Evolutionary conservation across 1,284 basidiomycete genomes (phyloP).

Genomic region (Microbotryum silenes-acaulis): DNA sequence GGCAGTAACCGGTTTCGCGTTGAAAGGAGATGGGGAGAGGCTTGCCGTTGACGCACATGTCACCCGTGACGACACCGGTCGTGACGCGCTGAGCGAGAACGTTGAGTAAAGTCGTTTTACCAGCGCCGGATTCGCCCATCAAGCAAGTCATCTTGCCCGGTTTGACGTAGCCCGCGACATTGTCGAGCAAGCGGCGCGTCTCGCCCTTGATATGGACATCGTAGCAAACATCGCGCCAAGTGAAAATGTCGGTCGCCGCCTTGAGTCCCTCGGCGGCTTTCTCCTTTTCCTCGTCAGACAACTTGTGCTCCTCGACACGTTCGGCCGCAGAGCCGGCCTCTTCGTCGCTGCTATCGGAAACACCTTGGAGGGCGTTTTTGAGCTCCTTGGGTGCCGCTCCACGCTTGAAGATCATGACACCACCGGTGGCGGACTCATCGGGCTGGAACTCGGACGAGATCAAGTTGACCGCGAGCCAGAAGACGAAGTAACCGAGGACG

Average conservation of each 20-base stretch:
- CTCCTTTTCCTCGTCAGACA: slow-evolving; percentile 18
- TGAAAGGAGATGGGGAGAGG: slow-evolving; percentile 66
- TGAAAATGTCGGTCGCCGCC: slow-evolving; percentile 44
- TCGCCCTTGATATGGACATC: slow-evolving; percentile 53
- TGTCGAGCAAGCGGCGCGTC: slow-evolving; percentile 58
- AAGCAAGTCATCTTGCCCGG: slow-evolving; percentile 57
- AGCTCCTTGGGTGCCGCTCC: slow-evolving; percentile 26
- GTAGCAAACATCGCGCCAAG: slow-evolving; percentile 44
- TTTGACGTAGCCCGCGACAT: slow-evolving; percentile 73
- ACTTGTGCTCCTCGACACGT: background rate
- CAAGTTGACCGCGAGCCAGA: slow-evolving; percentile 52
- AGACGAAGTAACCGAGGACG: slow-evolving; percentile 43
- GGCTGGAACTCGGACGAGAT: slow-evolving; percentile 38
- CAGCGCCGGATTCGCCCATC: slow-evolving; percentile 68
- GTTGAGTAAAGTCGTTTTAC: slow-evolving; percentile 50
- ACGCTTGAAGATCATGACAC: slow-evolving; percentile 28
- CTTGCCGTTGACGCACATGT: slow-evolving; percentile 70
- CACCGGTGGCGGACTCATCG: slow-evolving; percentile 25
- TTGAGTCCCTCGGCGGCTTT: slow-evolving; percentile 28
- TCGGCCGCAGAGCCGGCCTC: background rate
- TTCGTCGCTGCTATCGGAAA: slow-evolving; percentile 3
- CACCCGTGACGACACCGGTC: slow-evolving; percentile 66
- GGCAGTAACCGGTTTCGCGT: slow-evolving; percentile 50
- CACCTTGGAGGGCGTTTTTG: slow-evolving; percentile 20
- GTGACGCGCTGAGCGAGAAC: slow-evolving; percentile 68